phyloP scores from a whole-genome alignment of 768 basidiomycete genomes.

The Leccinum fibrillosum region DNA sequence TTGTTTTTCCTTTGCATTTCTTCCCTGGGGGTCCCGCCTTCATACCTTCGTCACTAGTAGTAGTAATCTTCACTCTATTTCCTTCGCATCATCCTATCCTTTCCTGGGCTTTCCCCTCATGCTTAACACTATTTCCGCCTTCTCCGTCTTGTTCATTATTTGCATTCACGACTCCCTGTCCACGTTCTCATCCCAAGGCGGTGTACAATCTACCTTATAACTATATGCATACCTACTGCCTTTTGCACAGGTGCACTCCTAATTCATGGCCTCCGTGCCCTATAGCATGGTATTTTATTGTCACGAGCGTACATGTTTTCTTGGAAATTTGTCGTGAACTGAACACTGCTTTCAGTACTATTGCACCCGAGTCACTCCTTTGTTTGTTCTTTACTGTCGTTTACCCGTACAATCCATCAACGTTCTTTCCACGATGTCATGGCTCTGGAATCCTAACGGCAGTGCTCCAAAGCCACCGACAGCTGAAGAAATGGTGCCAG shows the following conservation, averaged over 20 bases:
- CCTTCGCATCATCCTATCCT: conserved; percentile 29
- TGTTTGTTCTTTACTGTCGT: background rate
- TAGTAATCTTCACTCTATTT: conserved; percentile 30
- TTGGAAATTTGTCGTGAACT: background rate
- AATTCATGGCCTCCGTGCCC: conserved; percentile 24
- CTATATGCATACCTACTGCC: conserved; percentile 33
- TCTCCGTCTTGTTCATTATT: conserved; percentile 22
- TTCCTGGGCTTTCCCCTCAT: conserved; percentile 22
- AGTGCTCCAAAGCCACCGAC: conserved; percentile 37
- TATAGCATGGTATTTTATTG: conserved; percentile 20
- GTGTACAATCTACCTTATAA: conserved; percentile 36
- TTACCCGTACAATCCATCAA: background rate
- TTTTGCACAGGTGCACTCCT: conserved; percentile 29
- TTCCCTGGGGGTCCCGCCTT: conserved; percentile 15
- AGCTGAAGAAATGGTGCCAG: conserved; percentile 50
- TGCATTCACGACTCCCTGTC: conserved; percentile 25
- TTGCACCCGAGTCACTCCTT: background rate
- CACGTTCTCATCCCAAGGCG: conserved; percentile 22
- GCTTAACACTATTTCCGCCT: conserved; percentile 24
- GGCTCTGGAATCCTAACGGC: conserved; percentile 51
- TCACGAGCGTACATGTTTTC: background rate
- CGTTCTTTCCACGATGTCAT: conserved; percentile 49
- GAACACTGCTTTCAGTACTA: background rate
- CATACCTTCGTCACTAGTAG: conserved; percentile 29
- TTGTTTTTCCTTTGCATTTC: conserved; percentile 21